Base-by-base conservation (phyloP, 2,329 filamentous ascomycete species). In the Ophiocordyceps camponoti-saundersi region DNA sequence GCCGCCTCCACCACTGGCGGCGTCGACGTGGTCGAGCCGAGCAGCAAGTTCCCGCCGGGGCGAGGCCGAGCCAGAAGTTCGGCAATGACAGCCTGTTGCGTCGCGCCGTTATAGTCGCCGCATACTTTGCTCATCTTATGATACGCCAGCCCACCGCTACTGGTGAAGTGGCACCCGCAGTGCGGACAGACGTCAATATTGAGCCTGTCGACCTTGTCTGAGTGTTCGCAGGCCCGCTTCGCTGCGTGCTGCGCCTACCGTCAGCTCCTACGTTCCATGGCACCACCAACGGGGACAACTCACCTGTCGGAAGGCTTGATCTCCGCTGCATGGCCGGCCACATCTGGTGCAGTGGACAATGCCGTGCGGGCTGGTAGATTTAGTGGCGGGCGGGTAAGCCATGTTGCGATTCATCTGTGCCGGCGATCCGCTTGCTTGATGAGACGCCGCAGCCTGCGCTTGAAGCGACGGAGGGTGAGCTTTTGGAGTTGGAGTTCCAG, bases 121-220 rank as follows among this genome's bases (percentile, higher is more conserved):
- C 73, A 77, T 3, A 73, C 66, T 3, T 59, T 55, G 46, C 65
- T 66, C 36, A 61, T 57, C 0, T 56, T 49, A 49, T 77, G 73
- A 57, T 73, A 73, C 45, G 60, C 50, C 2, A 70, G 53, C 1
- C 68, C 70, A 21, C 60, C 61, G 5, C 54, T 51, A 12, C 65
- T 67, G 2, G 57, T 57, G 42, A 77, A 75, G 3, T 45, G 47
- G 41, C 65, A 60, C 23, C 69, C 69, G 43, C 72, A 77, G 44
- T 65, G 59, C 1, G 59, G 50, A 46, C 73, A 77, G 1, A 60
- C 53, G 20, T 62, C 65, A n/a, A 56, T 60, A 46, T 52, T 54
- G 26, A 57, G 13, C 7, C 46, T 39, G 12, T 55, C 51, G 5
- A 44, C 18, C 2, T 47, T 49, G 20, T 44, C 44, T 2, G 53